Base-by-base conservation (phyloP, 1,139 yeast genomes). In the Yamadazyma epiphylla region DNA sequence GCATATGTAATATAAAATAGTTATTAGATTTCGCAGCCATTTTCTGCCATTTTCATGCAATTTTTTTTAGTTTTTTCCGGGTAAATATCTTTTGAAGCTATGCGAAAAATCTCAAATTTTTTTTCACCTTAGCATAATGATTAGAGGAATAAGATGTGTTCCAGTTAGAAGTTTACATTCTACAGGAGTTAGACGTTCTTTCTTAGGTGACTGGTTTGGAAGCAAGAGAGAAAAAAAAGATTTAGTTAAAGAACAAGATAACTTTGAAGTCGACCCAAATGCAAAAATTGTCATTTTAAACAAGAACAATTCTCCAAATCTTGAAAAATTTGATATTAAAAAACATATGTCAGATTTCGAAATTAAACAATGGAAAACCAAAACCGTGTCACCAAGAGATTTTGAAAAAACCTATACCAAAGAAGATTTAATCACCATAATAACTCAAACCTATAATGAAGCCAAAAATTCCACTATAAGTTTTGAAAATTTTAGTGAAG, bases 171-270 rank as follows among this genome's bases (percentile, higher is more conserved):
- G n/a, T 8, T 19, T 43, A 5, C 48, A 43, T 20, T 33, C 25
- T 12, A 31, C 43, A n/a, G 33, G 26, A 21, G 31, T 38, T 10
- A 15, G 28, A 24, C 28, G 33, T 5, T 42, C 48, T 2, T 43
- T 51, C 28, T 40, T 51, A 22, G 48, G 53, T 12, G 48, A 51
- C 32, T 42, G 53, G 39, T 52, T 53, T 28, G 48, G 51, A 10
- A 33, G 39, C 5, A 51, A 42, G 26, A 42, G 46, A 34, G 42
- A 46, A 41, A 42, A 46, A 37, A 58, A 60, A 35, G 69, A 65
- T 23, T 49, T 67, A 33, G 51, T 64, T 31, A 53, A 63, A 40
- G 66, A 64, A 27, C 72, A 67, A 49, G 68, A 66, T 41, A 53
- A 62, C 24, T 58, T 49, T 35, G 64, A 58, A 37, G 49, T 53